A percentile compares a stretch with the other conserved stretches of the same genome.
These are phyloP conservation scores for Striga hermonthica DNA, from an alignment of 305 asterid species.

Conservation along the genomic window DNA sequence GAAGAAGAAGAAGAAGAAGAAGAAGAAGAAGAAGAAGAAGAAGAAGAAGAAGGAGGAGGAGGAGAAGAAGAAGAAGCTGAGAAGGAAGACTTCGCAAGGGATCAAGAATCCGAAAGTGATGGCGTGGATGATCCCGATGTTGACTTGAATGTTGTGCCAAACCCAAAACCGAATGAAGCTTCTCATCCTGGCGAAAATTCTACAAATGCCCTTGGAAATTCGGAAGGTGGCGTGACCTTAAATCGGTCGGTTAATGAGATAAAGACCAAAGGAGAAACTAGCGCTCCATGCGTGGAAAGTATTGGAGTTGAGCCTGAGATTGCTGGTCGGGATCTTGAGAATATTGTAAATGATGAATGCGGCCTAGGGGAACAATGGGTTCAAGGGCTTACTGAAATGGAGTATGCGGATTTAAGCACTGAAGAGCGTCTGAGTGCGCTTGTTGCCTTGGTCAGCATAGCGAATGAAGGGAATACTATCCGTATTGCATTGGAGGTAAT, in stretches of 20 bases:
- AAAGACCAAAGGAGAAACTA: conserved; percentile 34
- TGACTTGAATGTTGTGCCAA: conserved; percentile 48
- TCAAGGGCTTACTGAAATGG: conserved; percentile 80
- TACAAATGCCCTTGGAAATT: too few relatives aligned
- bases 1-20: conserved; percentile 39
- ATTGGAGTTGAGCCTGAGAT: too few relatives aligned
- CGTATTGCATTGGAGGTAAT: conserved; percentile 75
- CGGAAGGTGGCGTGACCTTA: not conserved
- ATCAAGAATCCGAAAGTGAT: conserved; percentile 79
- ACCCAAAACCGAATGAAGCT: conserved; percentile 40
- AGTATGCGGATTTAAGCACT: conserved; percentile 63
- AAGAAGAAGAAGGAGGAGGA: conserved; percentile 29
- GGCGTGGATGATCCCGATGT: conserved; percentile 71
- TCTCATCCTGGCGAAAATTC: too few relatives aligned
- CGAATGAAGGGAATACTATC: conserved; percentile 81
- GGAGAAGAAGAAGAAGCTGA: conserved; percentile 48
- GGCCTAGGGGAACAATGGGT: conserved; percentile 73
- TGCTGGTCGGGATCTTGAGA: conserved; percentile 38
- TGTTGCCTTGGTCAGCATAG: conserved; percentile 71
- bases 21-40: conserved; percentile 28
- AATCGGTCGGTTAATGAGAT: too few relatives aligned
- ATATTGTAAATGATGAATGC: conserved; percentile 46
- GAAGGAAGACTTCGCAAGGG: conserved; percentile 72
- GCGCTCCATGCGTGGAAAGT: not conserved
- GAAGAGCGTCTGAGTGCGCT: conserved; percentile 88